Evolutionary conservation across 257 asterid species (phyloP).

Genomic region (Cinchona pubescens): DNA sequence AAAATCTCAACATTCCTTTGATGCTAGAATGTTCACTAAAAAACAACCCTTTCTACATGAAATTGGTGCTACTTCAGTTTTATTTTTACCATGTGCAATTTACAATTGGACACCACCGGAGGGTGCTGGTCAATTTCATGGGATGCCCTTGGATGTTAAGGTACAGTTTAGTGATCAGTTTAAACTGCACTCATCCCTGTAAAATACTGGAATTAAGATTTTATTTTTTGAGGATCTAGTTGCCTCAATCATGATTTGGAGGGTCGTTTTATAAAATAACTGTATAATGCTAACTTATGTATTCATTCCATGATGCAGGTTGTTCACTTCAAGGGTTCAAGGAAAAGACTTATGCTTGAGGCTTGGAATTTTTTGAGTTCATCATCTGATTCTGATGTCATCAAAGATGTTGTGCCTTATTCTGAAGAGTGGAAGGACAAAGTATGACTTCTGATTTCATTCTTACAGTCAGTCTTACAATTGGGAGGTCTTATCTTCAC

Average conservation of each 20-base stretch:
- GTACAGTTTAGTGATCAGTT: slow-evolving; percentile 30
- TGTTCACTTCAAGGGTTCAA: slow-evolving; percentile 94
- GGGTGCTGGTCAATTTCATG: slow-evolving; percentile 97
- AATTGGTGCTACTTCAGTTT: slow-evolving; percentile 56
- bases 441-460: slow-evolving; percentile 64
- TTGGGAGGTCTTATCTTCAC: not conserved
- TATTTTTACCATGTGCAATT: slow-evolving; percentile 75
- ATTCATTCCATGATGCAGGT: slow-evolving; percentile 45
- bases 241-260: not conserved
- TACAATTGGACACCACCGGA: slow-evolving; percentile 99
- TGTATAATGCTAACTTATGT: not conserved
- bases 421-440: slow-evolving; percentile 81
- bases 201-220: not conserved
- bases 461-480: not conserved
- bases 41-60: slow-evolving; percentile 58
- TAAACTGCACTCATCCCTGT: not conserved
- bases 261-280: not conserved
- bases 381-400: slow-evolving; percentile 41
- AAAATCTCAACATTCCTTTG: slow-evolving; percentile 55
- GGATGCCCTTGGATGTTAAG: slow-evolving; percentile 97
- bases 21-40: slow-evolving; percentile 47
- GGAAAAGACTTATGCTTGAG: slow-evolving; percentile 93
- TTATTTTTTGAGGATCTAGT: not conserved
- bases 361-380: slow-evolving; percentile 68
- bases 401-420: slow-evolving; percentile 86